A percentile compares a stretch with the other conserved stretches of the same genome.
Conservation (phyloP, 1,139 yeast species). For the Saccharomyces hybrid region DNA sequence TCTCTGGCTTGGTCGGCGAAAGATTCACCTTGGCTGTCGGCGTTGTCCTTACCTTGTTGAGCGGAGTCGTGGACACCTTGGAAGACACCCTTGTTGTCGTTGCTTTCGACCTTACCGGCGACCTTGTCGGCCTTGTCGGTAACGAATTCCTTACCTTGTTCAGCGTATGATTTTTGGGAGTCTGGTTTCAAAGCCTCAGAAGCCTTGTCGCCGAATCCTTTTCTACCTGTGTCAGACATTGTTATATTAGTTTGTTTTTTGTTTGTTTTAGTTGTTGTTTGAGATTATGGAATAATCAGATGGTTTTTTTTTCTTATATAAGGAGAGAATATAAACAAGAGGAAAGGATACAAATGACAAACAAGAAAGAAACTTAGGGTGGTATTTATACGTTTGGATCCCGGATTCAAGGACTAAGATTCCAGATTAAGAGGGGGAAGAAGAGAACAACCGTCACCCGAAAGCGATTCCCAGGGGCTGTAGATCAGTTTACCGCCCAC, state of each 20-base stretch:
- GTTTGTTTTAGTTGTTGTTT: conserved; percentile 1
- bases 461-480: too few species aligned
- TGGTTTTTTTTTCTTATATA: background rate
- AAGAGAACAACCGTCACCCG: too few species aligned
- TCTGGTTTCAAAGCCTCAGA: conserved; percentile 67
- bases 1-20: conserved; percentile 51
- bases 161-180: conserved; percentile 53
- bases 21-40: conserved; percentile 35
- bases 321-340: background rate
- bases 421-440: too few species aligned
- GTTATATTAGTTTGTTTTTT: conserved; percentile 4
- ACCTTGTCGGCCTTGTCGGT: conserved; percentile 60
- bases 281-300: background rate
- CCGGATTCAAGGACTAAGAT: too few species aligned
- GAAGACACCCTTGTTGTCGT: conserved; percentile 54
- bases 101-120: conserved; percentile 54
- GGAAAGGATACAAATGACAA: too few species aligned
- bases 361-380: too few species aligned
- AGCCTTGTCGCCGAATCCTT: conserved; percentile 60
- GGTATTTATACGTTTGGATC: too few species aligned
- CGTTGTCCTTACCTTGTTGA: conserved; percentile 46
- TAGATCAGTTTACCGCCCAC: background rate
- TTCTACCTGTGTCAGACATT: conserved; percentile 78
- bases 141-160: conserved; percentile 63
- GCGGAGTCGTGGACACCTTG: conserved; percentile 60